Evolutionary conservation across 345 rosid genomes (phyloP), one percentile per base, ranked within the genome.

Genomic region (Gossypium stocksii): DNA sequence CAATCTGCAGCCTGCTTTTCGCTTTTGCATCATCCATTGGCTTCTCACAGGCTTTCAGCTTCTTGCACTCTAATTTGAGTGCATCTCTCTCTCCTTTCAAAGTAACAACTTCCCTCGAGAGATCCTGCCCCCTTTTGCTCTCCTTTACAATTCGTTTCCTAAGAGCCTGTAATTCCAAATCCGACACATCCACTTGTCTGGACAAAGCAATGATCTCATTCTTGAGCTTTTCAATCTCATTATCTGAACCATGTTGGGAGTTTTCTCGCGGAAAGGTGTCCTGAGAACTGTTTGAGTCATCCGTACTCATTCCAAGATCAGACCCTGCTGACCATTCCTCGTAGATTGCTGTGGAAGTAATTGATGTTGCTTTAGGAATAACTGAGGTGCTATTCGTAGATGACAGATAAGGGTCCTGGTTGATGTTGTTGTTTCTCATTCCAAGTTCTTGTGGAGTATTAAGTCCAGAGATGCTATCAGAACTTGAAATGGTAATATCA

Each of bases 61-160:
- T 88, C 76, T 83, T 84, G 46, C 89, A 86, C 70, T 92, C 88
- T 70, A 65, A 82, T 74, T 81, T 78, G 46, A 90, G 69, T 1
- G 84, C 77, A 71, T 92, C 97, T 78, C 90, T 84, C 87, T 91
- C 98, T 73, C 80, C 88, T 83, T 90, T 91, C 80, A 90, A 75
- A 79, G 74, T 49, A 20, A 76, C 76, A 61, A 88, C 80, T 85
- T 93, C 99, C 56, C 79, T 87, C 1, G 85, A 78, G 22, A 95
- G 97, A 80, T 95, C 97, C 67, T 87, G 97, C 65, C 90, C 89
- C 74, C 91, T 90, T 83, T 83, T 91, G 67, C 91, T 82, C 86
- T 91, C 98, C 87, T 93, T 95, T 23, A 91, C 87, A 59, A 93
- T 80, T 83, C 88, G 97, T 82, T 91, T 93, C 74, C 98, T 52